phyloP scores from a whole-genome alignment of 2,329 filamentous ascomycete genomes.

The Trichoderma citrinoviride region DNA sequence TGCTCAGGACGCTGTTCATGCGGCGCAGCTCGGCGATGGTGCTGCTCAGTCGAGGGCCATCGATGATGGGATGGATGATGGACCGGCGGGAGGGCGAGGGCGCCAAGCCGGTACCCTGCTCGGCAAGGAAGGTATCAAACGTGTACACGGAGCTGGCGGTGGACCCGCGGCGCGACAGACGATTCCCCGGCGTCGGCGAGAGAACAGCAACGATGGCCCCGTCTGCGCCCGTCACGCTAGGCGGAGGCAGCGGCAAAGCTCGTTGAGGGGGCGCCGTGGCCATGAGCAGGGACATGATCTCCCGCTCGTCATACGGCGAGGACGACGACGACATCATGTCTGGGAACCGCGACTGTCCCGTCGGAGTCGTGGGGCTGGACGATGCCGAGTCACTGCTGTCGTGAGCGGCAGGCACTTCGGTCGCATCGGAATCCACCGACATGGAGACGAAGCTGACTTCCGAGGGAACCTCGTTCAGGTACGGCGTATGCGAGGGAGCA shows the following conservation, averaged over 20 bases:
- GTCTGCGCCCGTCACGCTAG: conserved; percentile 31
- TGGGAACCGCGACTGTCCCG: neutral
- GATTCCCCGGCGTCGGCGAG: conserved; percentile 29
- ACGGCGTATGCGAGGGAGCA: neutral
- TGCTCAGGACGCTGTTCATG: conserved; percentile 55
- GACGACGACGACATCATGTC: conserved; percentile 28
- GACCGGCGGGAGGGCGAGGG: conserved; percentile 29
- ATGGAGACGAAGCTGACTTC: conserved; percentile 30
- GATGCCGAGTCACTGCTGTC: conserved; percentile 20
- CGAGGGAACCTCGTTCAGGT: conserved; percentile 20
- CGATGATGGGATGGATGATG: conserved; percentile 22
- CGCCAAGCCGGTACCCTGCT: conserved; percentile 25
- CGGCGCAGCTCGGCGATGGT: conserved; percentile 53
- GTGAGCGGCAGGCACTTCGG: conserved; percentile 20
- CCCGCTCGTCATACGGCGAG: conserved; percentile 36
- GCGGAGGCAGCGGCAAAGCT: conserved; percentile 33
- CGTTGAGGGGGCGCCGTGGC: conserved; percentile 26
- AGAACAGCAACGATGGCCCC: conserved; percentile 31
- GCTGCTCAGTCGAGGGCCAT: conserved; percentile 35
- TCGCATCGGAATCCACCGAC: conserved; percentile 29
- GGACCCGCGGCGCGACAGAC: conserved; percentile 28
- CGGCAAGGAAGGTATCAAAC: conserved; percentile 15
- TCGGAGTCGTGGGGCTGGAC: conserved; percentile 18
- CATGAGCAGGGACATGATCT: conserved; percentile 35
- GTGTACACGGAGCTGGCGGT: conserved; percentile 31